Percentiles rank a stretch among this genome's conserved stretches.
These are phyloP conservation scores for Digitaria exilis DNA, from an alignment of 202 grass and related monocot genomes.

Conservation along the genomic window DNA sequence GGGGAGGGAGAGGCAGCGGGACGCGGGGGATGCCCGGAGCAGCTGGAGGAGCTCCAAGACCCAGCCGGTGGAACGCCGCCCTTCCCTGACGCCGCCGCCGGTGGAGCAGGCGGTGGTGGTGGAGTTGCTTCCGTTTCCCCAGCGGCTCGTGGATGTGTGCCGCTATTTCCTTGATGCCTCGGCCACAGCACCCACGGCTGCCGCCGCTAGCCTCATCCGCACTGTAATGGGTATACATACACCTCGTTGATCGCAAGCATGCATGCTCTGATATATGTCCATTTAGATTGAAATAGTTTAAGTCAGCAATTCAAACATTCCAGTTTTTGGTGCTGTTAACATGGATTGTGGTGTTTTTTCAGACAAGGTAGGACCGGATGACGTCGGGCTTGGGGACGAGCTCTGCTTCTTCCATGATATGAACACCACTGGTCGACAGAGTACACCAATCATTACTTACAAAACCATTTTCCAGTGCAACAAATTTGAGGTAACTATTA, in stretches of 20 bases:
- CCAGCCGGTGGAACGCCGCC: neutral
- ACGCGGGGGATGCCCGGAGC: neutral
- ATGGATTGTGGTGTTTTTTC: neutral
- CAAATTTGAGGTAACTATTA: neutral
- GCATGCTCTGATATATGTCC: too few species aligned
- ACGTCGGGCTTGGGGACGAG: neutral
- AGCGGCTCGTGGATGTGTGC: slow-evolving; percentile 54
- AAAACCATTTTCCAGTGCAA: neutral
- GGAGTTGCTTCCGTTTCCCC: neutral
- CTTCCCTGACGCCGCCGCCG: neutral
- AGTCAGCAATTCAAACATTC: too few species aligned
- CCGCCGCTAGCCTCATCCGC: slow-evolving; percentile 33
- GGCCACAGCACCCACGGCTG: slow-evolving; percentile 22
- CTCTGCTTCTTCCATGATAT: neutral
- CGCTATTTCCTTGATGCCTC: slow-evolving; percentile 41
- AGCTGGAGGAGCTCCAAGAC: too few species aligned
- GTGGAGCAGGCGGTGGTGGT: neutral
- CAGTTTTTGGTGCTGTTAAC: neutral
- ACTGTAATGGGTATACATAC: slow-evolving; percentile 51
- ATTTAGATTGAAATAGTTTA: too few species aligned
- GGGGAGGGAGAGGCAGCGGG: neutral
- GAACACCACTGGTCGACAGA: neutral
- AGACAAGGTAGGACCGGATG: neutral
- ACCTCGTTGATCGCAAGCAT: too few species aligned
- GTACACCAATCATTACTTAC: neutral